Evolutionary conservation across 2,329 filamentous ascomycete species (phyloP).

Genomic region (Tolypocladium nubicola): DNA sequence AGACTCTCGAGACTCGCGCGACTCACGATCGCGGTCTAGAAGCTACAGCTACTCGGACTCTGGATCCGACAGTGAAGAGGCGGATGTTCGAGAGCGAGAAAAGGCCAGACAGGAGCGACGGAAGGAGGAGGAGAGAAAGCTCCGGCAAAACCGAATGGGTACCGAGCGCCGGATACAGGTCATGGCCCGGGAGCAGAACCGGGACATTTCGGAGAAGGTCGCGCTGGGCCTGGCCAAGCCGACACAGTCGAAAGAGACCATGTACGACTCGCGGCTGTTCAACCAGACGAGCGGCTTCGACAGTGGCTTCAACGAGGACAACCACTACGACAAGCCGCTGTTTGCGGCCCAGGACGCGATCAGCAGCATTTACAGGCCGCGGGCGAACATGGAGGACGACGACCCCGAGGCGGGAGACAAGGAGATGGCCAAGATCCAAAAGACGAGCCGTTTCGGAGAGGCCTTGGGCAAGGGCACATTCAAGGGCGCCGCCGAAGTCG

Average conservation of each 20-base stretch:
- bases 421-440: constrained; percentile 82
- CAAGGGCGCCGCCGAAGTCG: constrained; percentile 73
- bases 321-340: constrained; percentile 91
- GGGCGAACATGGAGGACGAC: constrained; percentile 63
- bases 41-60: constrained; percentile 46
- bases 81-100: constrained; percentile 65
- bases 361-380: constrained; percentile 84
- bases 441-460: constrained; percentile 72
- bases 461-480: constrained; percentile 84
- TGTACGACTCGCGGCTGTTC: constrained; percentile 95
- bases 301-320: constrained; percentile 92
- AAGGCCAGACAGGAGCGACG: constrained; percentile 66
- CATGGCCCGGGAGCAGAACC: constrained; percentile 89
- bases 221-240: constrained; percentile 91
- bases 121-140: constrained; percentile 76
- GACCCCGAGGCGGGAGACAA: constrained; percentile 70
- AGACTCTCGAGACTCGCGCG: constrained; percentile 28
- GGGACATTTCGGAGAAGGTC: constrained; percentile 95
- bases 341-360: constrained; percentile 95
- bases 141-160: constrained; percentile 92
- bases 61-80: constrained; percentile 48
- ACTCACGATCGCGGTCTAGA: constrained; percentile 25
- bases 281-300: constrained; percentile 90
- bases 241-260: constrained; percentile 80
- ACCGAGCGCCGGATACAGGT: constrained; percentile 84